Percentiles rank a stretch among this genome's conserved stretches.
Evolutionary conservation across 805 yeast genomes (phyloP).

Genomic region (Cyberlindnera lachancei): DNA sequence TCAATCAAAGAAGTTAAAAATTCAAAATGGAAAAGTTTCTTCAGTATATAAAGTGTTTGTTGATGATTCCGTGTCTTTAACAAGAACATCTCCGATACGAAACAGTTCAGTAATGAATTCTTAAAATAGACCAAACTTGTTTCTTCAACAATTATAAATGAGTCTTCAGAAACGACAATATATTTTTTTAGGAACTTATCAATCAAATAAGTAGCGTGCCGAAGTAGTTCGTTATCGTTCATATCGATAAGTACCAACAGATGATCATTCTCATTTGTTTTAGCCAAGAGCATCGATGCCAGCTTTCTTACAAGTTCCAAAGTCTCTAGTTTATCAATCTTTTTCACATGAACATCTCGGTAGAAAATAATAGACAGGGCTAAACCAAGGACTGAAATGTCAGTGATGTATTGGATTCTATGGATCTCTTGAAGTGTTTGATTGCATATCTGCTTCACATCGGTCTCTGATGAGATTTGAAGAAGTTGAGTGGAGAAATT

Average conservation of each 20-base stretch:
- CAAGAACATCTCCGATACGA: constrained; percentile 15
- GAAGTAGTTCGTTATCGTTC: constrained; percentile 1
- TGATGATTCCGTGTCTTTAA: constrained; percentile 3
- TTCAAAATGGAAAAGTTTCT: constrained; percentile 14
- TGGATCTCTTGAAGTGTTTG: constrained; percentile 13
- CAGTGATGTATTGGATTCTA: constrained; percentile 10
- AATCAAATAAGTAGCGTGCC: constrained; percentile 2
- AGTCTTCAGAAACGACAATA: constrained; percentile 1
- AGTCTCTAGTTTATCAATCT: constrained; percentile 3
- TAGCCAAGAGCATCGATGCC: constrained; percentile 1
- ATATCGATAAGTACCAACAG: constrained; percentile 2
- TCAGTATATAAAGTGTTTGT: constrained; percentile 6
- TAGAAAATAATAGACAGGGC: constrained; percentile 12
- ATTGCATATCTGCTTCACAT: constrained; percentile 5
- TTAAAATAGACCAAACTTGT: constrained; percentile 17
- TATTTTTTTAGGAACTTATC: constrained; percentile 10
- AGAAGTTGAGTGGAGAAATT: constrained; percentile 11
- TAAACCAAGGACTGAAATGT: constrained; percentile 14
- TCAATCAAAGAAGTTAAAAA: constrained; percentile 13
- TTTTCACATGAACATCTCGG: constrained; percentile 8
- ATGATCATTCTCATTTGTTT: constrained; percentile 8
- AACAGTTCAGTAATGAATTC: constrained; percentile 16
- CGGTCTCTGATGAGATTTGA: constrained; percentile 3
- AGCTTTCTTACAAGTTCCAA: constrained; percentile 6
- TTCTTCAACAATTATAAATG: constrained; percentile 12